phyloP scores from a whole-genome alignment of 2,329 filamentous ascomycete species.

The Zelopaecilomyces penicillatus region DNA sequence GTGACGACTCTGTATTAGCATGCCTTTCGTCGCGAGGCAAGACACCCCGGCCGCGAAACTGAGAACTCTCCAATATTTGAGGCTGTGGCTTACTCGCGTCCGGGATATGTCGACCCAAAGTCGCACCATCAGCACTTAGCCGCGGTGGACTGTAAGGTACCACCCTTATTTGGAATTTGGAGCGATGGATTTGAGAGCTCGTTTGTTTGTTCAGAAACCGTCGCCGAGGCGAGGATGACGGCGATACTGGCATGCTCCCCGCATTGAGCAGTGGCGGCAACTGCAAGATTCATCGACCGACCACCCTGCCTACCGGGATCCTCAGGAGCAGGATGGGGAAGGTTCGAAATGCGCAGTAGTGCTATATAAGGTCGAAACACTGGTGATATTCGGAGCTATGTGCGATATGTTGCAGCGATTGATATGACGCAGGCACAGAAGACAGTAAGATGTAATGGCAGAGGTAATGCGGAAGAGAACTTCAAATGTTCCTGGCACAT shows the following conservation, averaged over 20 bases:
- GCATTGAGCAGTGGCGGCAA: conserved; percentile 17
- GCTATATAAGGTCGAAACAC: not conserved
- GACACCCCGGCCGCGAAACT: conserved; percentile 3
- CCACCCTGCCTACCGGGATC: too few relatives aligned
- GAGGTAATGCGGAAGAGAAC: too few relatives aligned
- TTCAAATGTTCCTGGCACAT: too few relatives aligned
- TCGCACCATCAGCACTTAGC: conserved; percentile 23
- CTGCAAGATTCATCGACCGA: conserved; percentile 14
- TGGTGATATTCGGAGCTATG: not conserved
- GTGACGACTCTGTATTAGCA: conserved; percentile 1
- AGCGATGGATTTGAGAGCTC: conserved; percentile 20
- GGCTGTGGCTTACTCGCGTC: conserved; percentile 11
- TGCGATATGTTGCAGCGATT: not conserved
- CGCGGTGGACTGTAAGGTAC: conserved; percentile 32
- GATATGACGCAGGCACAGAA: not conserved
- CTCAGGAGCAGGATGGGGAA: not conserved
- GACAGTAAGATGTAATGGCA: too few relatives aligned
- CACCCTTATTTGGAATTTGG: conserved; percentile 27
- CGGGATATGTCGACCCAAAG: conserved; percentile 17
- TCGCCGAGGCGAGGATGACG: conserved; percentile 20
- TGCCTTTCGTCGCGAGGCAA: conserved; percentile 1
- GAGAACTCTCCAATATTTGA: conserved; percentile 1
- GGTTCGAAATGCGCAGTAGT: not conserved
- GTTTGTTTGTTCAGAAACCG: conserved; percentile 21
- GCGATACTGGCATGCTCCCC: conserved; percentile 26